phyloP scores from a whole-genome alignment of 129 eudicot species.

The Pseudognaphalium luteoalbum region DNA sequence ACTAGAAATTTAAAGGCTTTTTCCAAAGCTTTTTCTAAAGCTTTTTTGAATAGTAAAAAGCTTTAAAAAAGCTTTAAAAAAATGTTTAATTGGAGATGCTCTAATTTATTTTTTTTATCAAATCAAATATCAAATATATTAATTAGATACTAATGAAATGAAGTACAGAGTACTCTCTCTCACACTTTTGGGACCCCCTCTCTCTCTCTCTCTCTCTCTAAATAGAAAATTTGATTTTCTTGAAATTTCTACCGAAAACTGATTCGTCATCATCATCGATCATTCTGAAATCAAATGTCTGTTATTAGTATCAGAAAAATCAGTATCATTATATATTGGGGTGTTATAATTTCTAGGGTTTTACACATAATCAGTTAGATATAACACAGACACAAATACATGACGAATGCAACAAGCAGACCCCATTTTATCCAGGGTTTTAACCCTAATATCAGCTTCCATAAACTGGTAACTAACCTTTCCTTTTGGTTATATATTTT shows the following conservation, averaged over 20 bases:
- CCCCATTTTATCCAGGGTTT: slow-evolving; percentile 72
- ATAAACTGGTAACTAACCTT: slow-evolving; percentile 53
- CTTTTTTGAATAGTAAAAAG: too few relatives aligned
- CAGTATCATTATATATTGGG: background rate
- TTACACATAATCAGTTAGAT: slow-evolving; percentile 33
- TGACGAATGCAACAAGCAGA: slow-evolving; percentile 37
- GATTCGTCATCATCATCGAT: too few relatives aligned
- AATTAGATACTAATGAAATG: too few relatives aligned
- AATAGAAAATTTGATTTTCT: too few relatives aligned
- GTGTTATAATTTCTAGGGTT: slow-evolving; percentile 34
- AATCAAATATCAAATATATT: too few relatives aligned
- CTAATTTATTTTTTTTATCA: too few relatives aligned
- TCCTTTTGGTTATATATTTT: background rate
- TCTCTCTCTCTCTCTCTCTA: slow-evolving; percentile 25
- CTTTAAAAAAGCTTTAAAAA: too few relatives aligned
- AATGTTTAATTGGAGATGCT: too few relatives aligned
- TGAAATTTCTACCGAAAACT: background rate
- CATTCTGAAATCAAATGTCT: slow-evolving; percentile 20
- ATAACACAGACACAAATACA: slow-evolving; percentile 25
- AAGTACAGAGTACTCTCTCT: too few relatives aligned
- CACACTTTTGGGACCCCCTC: background rate
- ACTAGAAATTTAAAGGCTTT: too few relatives aligned
- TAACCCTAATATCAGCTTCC: slow-evolving; percentile 53
- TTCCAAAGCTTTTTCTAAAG: too few relatives aligned
- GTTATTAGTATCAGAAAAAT: background rate